Base-by-base conservation (phyloP, 768 basidiomycete species). In the Baorangia bicolor region DNA sequence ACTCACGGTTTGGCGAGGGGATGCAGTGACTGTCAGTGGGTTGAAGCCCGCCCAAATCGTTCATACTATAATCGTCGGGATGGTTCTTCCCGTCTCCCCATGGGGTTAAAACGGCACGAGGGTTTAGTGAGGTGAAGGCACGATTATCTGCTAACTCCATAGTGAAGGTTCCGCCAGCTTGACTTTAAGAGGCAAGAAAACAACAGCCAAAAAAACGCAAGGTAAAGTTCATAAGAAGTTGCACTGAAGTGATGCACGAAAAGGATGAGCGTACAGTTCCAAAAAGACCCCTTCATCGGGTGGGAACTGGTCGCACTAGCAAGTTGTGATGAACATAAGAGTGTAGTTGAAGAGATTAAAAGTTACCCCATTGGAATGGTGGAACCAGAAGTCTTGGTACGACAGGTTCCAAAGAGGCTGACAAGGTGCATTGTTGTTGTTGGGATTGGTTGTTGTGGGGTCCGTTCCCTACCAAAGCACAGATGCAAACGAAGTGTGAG, bases 1-100 rank as follows among this genome's bases (percentile, higher is more conserved):
- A 48, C 64, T 56, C 40, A 64, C 64, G 31, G 33, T 64, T 64
- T 21, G 64, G 64, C 0, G 37, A 0, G 4, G 9, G 1, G 7
- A 64, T 25, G 18, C 63, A 50, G 10, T 2, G 3, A 21, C 51
- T 37, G 1, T 18, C 0, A 18, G 21, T 14, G 11, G 21, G 25
- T 21, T 2, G 0, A 12, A 34, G 3, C 8, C 31, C 47, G 5
- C 42, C 55, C 20, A 44, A 21, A 20, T 56, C 27, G 3, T 4
- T 8, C 2, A 45, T 2, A 28, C 52, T 42, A 23, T 38, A 58
- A 21, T 53, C 2, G 0, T 40, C 50, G 2, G 63, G 44, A 39
- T 64, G 49, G 1, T 47, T 0, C 20, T 0, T 0, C 11, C 63
- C 59, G 4, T 65, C 59, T 11, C 25, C 28, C 55, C 63, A 64